Evolutionary conservation across 176 grass and related monocot species (phyloP).

Genomic region (Eragrostis curvula): DNA sequence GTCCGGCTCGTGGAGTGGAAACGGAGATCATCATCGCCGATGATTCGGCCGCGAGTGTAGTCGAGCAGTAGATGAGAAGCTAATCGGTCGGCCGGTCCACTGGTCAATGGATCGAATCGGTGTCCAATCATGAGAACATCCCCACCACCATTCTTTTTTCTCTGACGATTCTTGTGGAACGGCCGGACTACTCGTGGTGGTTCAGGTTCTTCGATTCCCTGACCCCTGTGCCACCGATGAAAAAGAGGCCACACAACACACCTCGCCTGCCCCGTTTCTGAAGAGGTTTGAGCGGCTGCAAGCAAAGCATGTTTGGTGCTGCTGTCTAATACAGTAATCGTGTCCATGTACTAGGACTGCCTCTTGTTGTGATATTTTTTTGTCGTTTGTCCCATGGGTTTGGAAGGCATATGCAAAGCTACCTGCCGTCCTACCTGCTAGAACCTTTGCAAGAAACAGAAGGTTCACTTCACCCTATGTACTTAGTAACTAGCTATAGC

Average conservation of each 20-base stretch:
- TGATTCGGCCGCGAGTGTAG: constrained; percentile 45
- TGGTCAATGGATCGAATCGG: constrained; percentile 24
- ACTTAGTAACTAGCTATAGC: constrained; percentile 32
- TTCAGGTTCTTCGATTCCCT: constrained; percentile 38
- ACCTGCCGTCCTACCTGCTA: constrained; percentile 34
- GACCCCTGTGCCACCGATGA: constrained; percentile 21
- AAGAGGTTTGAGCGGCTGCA: constrained; percentile 19
- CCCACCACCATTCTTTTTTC: constrained; percentile 17
- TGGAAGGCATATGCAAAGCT: constrained; percentile 54
- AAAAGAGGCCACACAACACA: constrained; percentile 35
- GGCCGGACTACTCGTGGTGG: constrained; percentile 15
- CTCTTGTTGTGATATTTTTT: constrained; percentile 45
- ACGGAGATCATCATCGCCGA: constrained; percentile 8
- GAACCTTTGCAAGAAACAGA: constrained; percentile 30
- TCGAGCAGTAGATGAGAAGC: neutral
- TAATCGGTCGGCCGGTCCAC: neutral
- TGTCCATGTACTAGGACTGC: constrained; percentile 33
- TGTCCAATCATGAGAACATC: constrained; percentile 51
- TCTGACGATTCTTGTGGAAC: constrained; percentile 47
- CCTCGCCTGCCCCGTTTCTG: neutral
- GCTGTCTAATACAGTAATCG: constrained; percentile 30
- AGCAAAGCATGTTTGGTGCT: neutral
- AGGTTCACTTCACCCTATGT: constrained; percentile 41
- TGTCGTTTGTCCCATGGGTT: constrained; percentile 48
- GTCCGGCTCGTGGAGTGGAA: constrained; percentile 84